Base-by-base conservation (phyloP, 345 rosid species). In the Arabis alpina region DNA sequence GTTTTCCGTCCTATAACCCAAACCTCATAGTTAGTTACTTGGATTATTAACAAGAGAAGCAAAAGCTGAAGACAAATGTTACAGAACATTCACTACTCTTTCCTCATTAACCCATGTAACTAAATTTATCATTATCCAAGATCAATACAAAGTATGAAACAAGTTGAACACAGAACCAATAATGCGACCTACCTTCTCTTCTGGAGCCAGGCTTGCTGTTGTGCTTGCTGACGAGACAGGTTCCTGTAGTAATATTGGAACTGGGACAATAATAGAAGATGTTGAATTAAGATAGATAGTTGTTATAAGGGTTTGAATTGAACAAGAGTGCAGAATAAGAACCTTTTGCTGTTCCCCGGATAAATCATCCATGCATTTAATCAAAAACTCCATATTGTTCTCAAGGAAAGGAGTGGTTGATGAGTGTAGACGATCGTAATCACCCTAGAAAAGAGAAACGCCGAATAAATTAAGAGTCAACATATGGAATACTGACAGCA, bases 191-290 rank as follows among this genome's bases (percentile, higher is more conserved):
- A 90, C 99, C 96, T 95, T 81, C 99, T 85, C 78, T 95, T 95
- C 78, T 95, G 99, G 77, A 95, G 90, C 99, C 99, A 92, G 59
- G 96, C 81, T 81, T 95, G 99, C 71, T 95, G 99, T 69, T 95
- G 99, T 2, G 84, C 91, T 84, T 95, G 99, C 70, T 95, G 98
- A 27, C 99, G 96, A 32, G 97, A 85, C 70, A 92, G 75, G 71
- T 83, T 90, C 16, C 99, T 74, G 73, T 95, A 79, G 80, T 95
- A 77, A 66, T 67, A 95, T 83, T 95, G 99, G 77, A 90, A 90
- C 99, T 95, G 87, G 5, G 82, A 72, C 51, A 54, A 51, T 36
- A 62, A 54, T 41, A 4, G 50, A 28, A 55, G 48, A 47, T 47
- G 49, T 12, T 2, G 1, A 27, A 15, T 76, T 62, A 54, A 14